Percentiles rank a stretch among this genome's conserved stretches.
These are phyloP conservation scores for Lodderomyces theae DNA, from an alignment of 1,139 yeast species.

Conservation along the genomic window DNA sequence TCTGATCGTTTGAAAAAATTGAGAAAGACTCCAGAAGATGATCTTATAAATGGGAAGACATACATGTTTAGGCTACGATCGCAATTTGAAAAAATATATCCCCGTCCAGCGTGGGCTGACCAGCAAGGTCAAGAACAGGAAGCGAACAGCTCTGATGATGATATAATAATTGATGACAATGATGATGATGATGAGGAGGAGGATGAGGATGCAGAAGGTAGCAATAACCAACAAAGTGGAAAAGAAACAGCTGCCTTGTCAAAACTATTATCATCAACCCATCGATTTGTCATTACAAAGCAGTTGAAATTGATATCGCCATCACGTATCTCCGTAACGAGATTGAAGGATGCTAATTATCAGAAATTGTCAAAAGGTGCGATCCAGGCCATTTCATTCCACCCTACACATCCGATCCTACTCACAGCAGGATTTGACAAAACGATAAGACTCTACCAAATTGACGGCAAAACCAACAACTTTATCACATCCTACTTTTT, in stretches of 20 bases:
- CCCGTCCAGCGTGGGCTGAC: conserved; percentile 85
- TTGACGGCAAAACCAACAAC: conserved; percentile 85
- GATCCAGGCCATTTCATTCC: conserved; percentile 81
- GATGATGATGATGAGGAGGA: conserved; percentile 33
- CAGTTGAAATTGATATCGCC: conserved; percentile 66
- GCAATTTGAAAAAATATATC: conserved; percentile 85
- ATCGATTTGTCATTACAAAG: conserved; percentile 51
- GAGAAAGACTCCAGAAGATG: conserved; percentile 61
- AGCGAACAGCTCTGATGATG: conserved; percentile 19
- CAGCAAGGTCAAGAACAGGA: conserved; percentile 27
- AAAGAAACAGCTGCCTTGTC: conserved; percentile 11
- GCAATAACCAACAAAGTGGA: conserved; percentile 21
- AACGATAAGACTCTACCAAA: conserved; percentile 80
- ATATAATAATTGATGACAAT: conserved; percentile 17
- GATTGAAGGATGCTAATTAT: conserved; percentile 84
- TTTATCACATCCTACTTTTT: conserved; percentile 80
- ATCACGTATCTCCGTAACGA: conserved; percentile 64
- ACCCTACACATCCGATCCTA: conserved; percentile 77
- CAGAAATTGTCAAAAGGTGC: conserved; percentile 70
- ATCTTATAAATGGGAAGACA: conserved; percentile 57
- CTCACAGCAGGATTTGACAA: conserved; percentile 92
- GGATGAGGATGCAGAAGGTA: conserved; percentile 29
- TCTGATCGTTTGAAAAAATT: conserved; percentile 70
- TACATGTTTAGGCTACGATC: conserved; percentile 73
- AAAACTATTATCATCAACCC: conserved; percentile 59